A percentile compares a stretch with the other conserved stretches of the same genome.
These are phyloP conservation scores for Geotrichum candidum DNA, from an alignment of 1,139 yeast genomes.

Conservation along the genomic window DNA sequence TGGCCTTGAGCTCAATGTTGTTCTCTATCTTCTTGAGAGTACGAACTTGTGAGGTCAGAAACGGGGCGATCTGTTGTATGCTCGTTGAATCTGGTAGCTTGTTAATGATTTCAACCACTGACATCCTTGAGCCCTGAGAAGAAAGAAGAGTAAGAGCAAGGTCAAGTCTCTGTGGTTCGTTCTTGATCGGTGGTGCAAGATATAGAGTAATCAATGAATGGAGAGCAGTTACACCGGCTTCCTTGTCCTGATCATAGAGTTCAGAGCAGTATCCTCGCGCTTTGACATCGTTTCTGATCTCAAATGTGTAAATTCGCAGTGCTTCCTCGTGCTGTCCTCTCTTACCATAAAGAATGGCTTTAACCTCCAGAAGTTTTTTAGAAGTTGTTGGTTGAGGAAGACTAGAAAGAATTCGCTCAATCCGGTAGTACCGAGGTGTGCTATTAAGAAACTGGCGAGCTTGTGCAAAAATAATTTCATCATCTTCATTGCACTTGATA, in stretches of 20 bases:
- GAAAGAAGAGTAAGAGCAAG: constrained; percentile 43
- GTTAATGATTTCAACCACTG: constrained; percentile 46
- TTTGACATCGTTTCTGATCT: constrained; percentile 49
- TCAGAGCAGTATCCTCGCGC: constrained; percentile 57
- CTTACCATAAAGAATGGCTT: constrained; percentile 54
- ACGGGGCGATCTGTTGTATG: constrained; percentile 41
- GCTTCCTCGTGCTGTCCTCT: constrained; percentile 62
- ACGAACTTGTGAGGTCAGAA: constrained; percentile 46
- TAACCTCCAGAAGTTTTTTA: constrained; percentile 36
- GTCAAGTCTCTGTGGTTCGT: constrained; percentile 33
- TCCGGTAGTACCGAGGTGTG: constrained; percentile 30
- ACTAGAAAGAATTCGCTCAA: constrained; percentile 32
- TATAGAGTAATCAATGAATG: constrained; percentile 36
- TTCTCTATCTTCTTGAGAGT: constrained; percentile 30
- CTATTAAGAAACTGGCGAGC: constrained; percentile 30
- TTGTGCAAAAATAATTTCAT: constrained; percentile 21
- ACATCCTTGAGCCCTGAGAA: constrained; percentile 50
- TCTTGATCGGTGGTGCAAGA: constrained; percentile 24
- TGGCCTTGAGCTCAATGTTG: constrained; percentile 25
- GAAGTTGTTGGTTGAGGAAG: constrained; percentile 24
- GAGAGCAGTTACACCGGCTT: constrained; percentile 37
- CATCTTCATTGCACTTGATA: constrained; percentile 22
- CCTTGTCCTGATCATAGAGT: constrained; percentile 41
- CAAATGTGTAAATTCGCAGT: constrained; percentile 55
- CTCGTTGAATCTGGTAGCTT: constrained; percentile 49